Evolutionary conservation across 768 basidiomycete genomes (phyloP), one percentile per base, ranked within the genome.

Genomic region (Psilocybe sp.): DNA sequence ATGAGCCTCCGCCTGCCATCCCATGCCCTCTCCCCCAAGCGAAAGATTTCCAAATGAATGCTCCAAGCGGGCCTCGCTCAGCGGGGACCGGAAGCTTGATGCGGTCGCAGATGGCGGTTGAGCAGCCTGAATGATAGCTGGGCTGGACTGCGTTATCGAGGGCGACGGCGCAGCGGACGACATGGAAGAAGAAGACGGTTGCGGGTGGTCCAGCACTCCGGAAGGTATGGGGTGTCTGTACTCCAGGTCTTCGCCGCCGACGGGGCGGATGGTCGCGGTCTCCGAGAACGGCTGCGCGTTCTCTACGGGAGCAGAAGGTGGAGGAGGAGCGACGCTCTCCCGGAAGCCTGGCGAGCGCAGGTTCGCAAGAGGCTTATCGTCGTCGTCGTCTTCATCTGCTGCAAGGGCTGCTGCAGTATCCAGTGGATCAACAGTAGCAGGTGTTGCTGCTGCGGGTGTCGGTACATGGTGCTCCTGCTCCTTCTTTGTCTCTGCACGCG

Each of bases 321-420:
- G 23, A 7, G 7, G 23, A 7, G 60, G 46, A 53, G 70, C 62
- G 51, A 79, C 53, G 56, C 78, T 78, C 64, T 82, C 76, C 56
- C 73, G 75, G 65, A 82, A 82, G 5, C 81, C 81, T n/a, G 79
- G 77, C 9, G 72, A 67, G 12, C 60, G 67, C 4, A 69, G 52
- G 19, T 57, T 60, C 4, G 58, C 63, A 41, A 64, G 52, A 8
- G 64, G 63, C 36, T 65, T 61, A 28, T 67, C 57, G 47, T 69
- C 69, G 41, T 73, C 70, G 34, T 75, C 71, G 36, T 65, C 68
- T 39, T 71, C 57, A 12, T 64, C 60, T n/a, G 57, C 59, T 3
- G 52, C 56, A 36, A 55, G 37, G 19, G 59, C 58, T 0, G 64
- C 55, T 15, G 64, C 59, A 41, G 66, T 65, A 44, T 68, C 67